Conservation (phyloP, 2,329 filamentous ascomycete genomes). For the Alternaria brassicae region DNA sequence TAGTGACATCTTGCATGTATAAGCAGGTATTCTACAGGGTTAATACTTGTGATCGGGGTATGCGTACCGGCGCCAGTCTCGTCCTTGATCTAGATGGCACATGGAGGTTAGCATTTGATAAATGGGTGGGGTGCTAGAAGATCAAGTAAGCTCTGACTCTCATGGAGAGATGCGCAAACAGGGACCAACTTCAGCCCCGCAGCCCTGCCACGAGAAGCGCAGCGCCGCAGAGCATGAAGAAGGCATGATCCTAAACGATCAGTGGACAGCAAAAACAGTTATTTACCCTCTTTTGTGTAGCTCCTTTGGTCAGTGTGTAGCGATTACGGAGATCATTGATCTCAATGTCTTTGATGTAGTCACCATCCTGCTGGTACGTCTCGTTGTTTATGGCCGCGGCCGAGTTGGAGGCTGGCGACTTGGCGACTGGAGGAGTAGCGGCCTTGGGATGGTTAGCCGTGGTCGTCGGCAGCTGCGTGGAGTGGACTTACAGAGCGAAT, state of each 20-base stretch:
- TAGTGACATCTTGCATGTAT: slow-evolving; percentile 92
- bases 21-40: slow-evolving; percentile 64
- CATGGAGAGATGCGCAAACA: slow-evolving; percentile 47
- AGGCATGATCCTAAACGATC: slow-evolving; percentile 63
- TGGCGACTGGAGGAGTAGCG: slow-evolving; percentile 59
- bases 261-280: slow-evolving; percentile 74
- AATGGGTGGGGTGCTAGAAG: slow-evolving; percentile 61
- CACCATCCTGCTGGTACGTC: slow-evolving; percentile 93
- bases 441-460: slow-evolving; percentile 41
- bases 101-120: slow-evolving; percentile 91
- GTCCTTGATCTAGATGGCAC: slow-evolving; percentile 98
- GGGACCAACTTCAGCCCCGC: slow-evolving; percentile 30
- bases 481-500: slow-evolving; percentile 65
- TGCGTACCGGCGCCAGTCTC: slow-evolving; percentile 99
- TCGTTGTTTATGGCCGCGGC: slow-evolving; percentile 68
- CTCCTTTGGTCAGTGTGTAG: slow-evolving; percentile 95
- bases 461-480: not conserved
- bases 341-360: slow-evolving; percentile 98
- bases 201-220: slow-evolving; percentile 62
- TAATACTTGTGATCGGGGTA: slow-evolving; percentile 74
- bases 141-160: slow-evolving; percentile 57
- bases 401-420: slow-evolving; percentile 61
- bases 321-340: slow-evolving; percentile 97
- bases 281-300: slow-evolving; percentile 99
- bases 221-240: slow-evolving; percentile 35